These are phyloP conservation scores for Gossypioides kirkii DNA, from an alignment of 345 rosid genomes.

Conservation along the genomic window DNA sequence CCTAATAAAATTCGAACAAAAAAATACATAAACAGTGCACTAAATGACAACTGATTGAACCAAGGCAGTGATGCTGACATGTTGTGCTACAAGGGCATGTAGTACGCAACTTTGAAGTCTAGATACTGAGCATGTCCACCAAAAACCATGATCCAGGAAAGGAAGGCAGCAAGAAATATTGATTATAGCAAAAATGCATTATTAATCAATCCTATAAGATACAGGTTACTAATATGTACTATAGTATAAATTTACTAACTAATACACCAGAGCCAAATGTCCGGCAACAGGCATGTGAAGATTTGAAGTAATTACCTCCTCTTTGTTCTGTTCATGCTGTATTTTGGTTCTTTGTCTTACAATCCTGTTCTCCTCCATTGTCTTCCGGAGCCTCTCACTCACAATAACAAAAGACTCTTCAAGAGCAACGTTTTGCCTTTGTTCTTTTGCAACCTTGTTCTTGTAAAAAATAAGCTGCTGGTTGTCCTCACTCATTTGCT, in stretches of 20 bases:
- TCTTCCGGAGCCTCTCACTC: conserved; percentile 59
- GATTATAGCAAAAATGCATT: neutral
- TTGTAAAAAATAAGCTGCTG: conserved; percentile 62
- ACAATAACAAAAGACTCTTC: conserved; percentile 50
- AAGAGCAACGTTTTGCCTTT: conserved; percentile 41
- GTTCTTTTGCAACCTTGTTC: conserved; percentile 41
- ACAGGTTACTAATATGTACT: neutral
- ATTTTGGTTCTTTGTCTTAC: conserved; percentile 67
- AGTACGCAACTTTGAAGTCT: neutral
- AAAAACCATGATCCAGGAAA: neutral
- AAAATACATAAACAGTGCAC: neutral
- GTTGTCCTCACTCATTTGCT: conserved; percentile 73
- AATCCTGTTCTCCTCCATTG: conserved; percentile 57
- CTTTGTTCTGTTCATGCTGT: conserved; percentile 71
- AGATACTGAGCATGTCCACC: neutral
- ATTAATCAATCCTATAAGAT: neutral
- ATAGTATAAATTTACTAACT: neutral
- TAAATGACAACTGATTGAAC: neutral
- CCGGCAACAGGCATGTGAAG: neutral
- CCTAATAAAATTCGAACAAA: neutral
- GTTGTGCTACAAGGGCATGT: neutral
- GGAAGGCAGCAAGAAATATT: neutral
- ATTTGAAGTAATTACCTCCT: conserved; percentile 49
- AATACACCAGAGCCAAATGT: neutral
- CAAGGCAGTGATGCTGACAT: neutral